These are phyloP conservation scores for Capronia epimyces DNA, from an alignment of 2,329 filamentous ascomycete genomes.

Conservation along the genomic window DNA sequence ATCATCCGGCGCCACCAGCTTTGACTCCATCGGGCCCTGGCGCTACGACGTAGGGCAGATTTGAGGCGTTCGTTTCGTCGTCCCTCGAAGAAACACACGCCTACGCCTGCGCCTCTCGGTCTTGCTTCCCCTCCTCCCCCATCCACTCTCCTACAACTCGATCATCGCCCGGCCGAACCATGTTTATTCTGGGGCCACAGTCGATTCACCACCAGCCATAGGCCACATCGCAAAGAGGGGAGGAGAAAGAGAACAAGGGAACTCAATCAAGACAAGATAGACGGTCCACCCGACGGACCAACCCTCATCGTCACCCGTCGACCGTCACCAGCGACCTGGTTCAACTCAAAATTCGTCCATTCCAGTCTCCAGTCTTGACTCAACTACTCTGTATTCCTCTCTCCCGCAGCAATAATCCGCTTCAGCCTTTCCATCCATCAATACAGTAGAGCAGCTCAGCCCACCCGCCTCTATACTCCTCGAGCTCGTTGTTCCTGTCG, in stretches of 20 bases:
- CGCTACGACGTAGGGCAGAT: not conserved
- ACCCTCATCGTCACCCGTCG: not conserved
- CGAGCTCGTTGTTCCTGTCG: not conserved
- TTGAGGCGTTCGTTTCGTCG: not conserved
- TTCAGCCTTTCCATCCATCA: not conserved
- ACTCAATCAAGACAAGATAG: not conserved
- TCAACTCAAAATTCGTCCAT: slow-evolving; percentile 1
- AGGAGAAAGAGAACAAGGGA: not conserved
- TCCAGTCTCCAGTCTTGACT: not conserved
- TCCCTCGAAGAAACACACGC: not conserved
- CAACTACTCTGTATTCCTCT: not conserved
- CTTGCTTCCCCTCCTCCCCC: not conserved
- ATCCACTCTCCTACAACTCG: not conserved
- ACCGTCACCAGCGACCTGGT: not conserved
- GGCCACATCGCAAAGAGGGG: not conserved
- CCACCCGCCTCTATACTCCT: not conserved
- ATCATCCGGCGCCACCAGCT: not conserved
- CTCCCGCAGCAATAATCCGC: not conserved
- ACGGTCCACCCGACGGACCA: not conserved
- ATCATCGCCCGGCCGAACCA: not conserved
- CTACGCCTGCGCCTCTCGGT: not conserved
- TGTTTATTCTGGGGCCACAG: not conserved
- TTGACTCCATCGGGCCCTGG: not conserved
- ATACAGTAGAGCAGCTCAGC: too few relatives aligned
- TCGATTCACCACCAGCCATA: not conserved